A percentile compares a stretch with the other conserved stretches of the same genome.
These are phyloP conservation scores for Candida gigantensis DNA, from an alignment of 1,139 yeast genomes.

Conservation along the genomic window DNA sequence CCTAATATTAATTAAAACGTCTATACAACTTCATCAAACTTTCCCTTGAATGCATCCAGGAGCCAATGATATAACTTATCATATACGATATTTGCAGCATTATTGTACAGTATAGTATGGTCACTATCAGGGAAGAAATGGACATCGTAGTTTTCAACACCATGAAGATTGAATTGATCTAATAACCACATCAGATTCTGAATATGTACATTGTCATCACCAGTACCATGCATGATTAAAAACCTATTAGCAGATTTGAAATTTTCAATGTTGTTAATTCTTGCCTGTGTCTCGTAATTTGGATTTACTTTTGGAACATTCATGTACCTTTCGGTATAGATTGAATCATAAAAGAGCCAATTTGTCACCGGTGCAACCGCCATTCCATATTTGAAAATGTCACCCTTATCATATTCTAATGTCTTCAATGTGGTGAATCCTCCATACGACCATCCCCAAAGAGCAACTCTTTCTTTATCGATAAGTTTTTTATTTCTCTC, in stretches of 20 bases:
- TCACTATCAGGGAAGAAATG: conserved; percentile 93
- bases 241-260: conserved; percentile 59
- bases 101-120: conserved; percentile 77
- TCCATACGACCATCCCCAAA: conserved; percentile 92
- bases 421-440: conserved; percentile 76
- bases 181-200: conserved; percentile 79
- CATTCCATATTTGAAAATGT: conserved; percentile 67
- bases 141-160: conserved; percentile 81
- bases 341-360: conserved; percentile 73
- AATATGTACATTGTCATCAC: conserved; percentile 94
- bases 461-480: conserved; percentile 65
- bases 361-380: conserved; percentile 84
- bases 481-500: conserved; percentile 51
- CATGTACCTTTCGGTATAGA: conserved; percentile 91
- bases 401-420: conserved; percentile 63
- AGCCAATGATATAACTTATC: conserved; percentile 75
- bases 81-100: conserved; percentile 74
- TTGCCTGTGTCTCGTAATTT: conserved; percentile 46
- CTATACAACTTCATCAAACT: conserved; percentile 22
- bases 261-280: conserved; percentile 49
- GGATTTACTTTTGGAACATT: conserved; percentile 58
- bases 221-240: conserved; percentile 90
- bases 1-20: no score
- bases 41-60: conserved; percentile 63
- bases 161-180: conserved; percentile 63